Percentiles rank a stretch among this genome's conserved stretches.
These are phyloP conservation scores for Jackrogersella multiformis DNA, from an alignment of 495 filamentous ascomycete genomes.

Conservation along the genomic window DNA sequence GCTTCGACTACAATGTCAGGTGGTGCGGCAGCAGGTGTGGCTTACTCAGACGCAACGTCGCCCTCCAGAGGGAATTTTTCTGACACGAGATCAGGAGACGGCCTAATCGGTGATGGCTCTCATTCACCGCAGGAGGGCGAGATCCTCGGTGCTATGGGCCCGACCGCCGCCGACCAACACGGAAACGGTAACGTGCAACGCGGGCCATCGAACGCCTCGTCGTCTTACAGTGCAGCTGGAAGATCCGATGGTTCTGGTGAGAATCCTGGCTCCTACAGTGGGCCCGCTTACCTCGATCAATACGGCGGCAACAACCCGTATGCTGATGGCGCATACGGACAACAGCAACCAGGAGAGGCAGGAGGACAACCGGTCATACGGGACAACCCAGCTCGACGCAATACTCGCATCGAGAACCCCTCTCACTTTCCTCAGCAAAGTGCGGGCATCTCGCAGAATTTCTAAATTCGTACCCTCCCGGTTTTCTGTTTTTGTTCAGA, in stretches of 20 bases:
- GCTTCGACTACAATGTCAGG: slow-evolving; percentile 88
- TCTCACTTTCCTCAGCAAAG: slow-evolving; percentile 88
- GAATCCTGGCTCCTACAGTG: slow-evolving; percentile 60
- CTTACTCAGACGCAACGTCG: slow-evolving; percentile 80
- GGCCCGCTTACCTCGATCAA: slow-evolving; percentile 61
- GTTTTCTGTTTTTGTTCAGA: slow-evolving; percentile 32
- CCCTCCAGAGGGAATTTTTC: slow-evolving; percentile 75
- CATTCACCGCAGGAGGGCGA: slow-evolving; percentile 73
- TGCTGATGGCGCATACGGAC: slow-evolving; percentile 48
- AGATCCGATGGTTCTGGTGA: slow-evolving; percentile 87
- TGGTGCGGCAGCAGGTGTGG: slow-evolving; percentile 64
- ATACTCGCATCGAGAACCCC: slow-evolving; percentile 93
- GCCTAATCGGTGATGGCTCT: slow-evolving; percentile 67
- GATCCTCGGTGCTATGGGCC: slow-evolving; percentile 75
- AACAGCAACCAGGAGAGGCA: slow-evolving; percentile 45
- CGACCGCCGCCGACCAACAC: slow-evolving; percentile 67
- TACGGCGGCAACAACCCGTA: slow-evolving; percentile 62
- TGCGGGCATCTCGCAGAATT: slow-evolving; percentile 98
- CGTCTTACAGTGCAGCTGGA: slow-evolving; percentile 85
- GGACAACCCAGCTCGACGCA: slow-evolving; percentile 90
- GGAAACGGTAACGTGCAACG: slow-evolving; percentile 73
- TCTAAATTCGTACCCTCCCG: slow-evolving; percentile 59
- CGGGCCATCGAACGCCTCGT: slow-evolving; percentile 95
- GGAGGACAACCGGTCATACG: slow-evolving; percentile 82
- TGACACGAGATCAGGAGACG: slow-evolving; percentile 77